phyloP scores from a whole-genome alignment of 2,329 filamentous ascomycete species.

The Aspergillus pseudoglaucus region DNA sequence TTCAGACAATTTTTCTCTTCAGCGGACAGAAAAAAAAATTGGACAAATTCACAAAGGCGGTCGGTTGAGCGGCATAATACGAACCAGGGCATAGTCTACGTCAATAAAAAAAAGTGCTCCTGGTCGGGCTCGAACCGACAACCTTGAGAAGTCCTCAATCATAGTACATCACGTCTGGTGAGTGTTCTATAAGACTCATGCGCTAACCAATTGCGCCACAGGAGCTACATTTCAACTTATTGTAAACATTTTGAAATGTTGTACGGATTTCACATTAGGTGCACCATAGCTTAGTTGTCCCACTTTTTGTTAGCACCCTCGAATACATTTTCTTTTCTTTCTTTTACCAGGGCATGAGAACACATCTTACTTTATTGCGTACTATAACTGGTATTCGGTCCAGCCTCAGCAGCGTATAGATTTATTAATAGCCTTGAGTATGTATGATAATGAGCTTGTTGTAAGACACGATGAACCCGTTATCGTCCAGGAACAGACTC shows the following conservation, averaged over 20 bases:
- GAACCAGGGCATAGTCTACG: neutral
- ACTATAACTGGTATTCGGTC: no score
- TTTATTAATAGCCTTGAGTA: no score
- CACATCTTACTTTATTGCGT: no score
- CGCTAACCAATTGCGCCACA: constrained; percentile 1
- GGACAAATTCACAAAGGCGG: neutral
- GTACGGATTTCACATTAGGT: neutral
- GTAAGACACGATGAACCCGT: no score
- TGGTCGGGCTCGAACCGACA: constrained; percentile 1
- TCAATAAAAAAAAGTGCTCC: neutral
- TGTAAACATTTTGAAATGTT: neutral
- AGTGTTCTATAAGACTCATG: neutral
- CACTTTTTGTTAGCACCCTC: no score
- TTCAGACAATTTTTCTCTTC: neutral
- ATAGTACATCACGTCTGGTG: neutral
- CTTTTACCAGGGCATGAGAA: no score
- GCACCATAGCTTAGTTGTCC: neutral
- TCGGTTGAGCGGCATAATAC: neutral
- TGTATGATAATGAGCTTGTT: no score
- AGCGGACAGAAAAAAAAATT: neutral
- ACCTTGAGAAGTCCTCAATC: neutral
- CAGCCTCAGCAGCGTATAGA: no score
- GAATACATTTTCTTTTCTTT: no score
- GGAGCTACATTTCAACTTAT: neutral
- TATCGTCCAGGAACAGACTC: no score